Conservation (phyloP, 2,329 filamentous ascomycete genomes). For the Aspergillus sp. region DNA sequence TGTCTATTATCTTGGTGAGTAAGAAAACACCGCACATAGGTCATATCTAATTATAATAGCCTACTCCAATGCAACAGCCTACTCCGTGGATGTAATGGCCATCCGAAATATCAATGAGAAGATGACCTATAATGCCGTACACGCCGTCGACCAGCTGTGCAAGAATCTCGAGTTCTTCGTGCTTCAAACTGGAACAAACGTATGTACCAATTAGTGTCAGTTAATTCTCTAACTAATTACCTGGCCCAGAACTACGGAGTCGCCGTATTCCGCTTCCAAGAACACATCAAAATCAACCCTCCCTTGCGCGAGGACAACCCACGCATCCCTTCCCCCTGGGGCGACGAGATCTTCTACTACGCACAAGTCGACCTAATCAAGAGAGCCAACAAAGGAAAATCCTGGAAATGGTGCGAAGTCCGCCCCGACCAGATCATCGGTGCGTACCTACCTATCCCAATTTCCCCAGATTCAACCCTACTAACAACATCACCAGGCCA, state of each 20-base stretch:
- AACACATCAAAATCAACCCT: conserved; percentile 27
- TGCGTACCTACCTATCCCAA: not conserved
- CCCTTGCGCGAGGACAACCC: conserved; percentile 42
- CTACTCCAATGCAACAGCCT: conserved; percentile 28
- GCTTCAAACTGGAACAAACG: conserved; percentile 45
- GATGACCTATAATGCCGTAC: conserved; percentile 40
- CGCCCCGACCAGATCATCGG: conserved; percentile 45
- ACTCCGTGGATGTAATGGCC: conserved; percentile 37
- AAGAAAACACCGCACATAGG: not conserved
- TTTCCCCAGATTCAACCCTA: not conserved
- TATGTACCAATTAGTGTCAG: conserved; percentile 5
- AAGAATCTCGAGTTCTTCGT: conserved; percentile 41
- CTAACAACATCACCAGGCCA: conserved; percentile 31
- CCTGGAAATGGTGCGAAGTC: conserved; percentile 47
- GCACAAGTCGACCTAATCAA: conserved; percentile 44
- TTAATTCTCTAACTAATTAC: conserved; percentile 15
- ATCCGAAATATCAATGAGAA: conserved; percentile 40
- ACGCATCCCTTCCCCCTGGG: conserved; percentile 44
- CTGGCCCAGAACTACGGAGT: conserved; percentile 28
- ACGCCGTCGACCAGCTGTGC: conserved; percentile 39
- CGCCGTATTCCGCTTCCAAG: conserved; percentile 23
- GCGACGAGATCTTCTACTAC: conserved; percentile 50
- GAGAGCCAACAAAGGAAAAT: conserved; percentile 36
- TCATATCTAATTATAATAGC: conserved; percentile 10
- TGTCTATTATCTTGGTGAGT: conserved; percentile 44